These are phyloP conservation scores for Arachnopeziza araneosa DNA, from an alignment of 2,329 filamentous ascomycete species.

Conservation along the genomic window DNA sequence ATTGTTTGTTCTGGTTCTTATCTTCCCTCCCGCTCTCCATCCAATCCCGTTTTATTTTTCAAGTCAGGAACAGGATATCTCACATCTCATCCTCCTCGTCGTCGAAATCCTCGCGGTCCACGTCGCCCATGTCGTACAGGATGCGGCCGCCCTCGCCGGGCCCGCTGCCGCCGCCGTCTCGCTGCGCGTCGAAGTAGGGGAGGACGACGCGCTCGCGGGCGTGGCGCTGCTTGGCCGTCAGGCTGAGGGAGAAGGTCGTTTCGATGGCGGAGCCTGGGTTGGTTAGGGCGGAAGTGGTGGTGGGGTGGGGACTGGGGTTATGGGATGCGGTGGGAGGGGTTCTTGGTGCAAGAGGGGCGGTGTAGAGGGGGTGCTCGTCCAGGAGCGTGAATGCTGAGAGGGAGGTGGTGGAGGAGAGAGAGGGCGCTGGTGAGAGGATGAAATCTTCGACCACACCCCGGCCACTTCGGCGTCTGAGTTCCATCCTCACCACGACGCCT, in stretches of 20 bases:
- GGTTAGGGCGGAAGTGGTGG: too few relatives aligned
- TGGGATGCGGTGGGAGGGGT: background rate
- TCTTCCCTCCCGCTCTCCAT: too few relatives aligned
- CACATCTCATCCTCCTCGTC: conserved; percentile 64
- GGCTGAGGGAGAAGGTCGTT: conserved; percentile 77
- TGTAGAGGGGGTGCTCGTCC: conserved; percentile 71
- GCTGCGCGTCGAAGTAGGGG: conserved; percentile 96
- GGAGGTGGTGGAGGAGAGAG: conserved; percentile 6
- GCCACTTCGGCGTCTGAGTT: conserved; percentile 64
- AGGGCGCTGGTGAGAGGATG: conserved; percentile 40
- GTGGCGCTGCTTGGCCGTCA: conserved; percentile 85
- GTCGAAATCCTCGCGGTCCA: conserved; percentile 96
- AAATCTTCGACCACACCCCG: conserved; percentile 50
- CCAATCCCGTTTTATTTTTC: too few relatives aligned
- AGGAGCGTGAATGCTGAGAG: conserved; percentile 46
- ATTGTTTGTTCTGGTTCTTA: too few relatives aligned
- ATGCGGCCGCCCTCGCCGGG: conserved; percentile 86
- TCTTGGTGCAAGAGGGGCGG: conserved; percentile 21
- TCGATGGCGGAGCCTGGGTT: conserved; percentile 44
- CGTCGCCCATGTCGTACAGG: conserved; percentile 90
- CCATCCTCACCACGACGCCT: conserved; percentile 71
- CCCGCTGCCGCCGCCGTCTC: conserved; percentile 57
- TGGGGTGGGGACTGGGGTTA: background rate
- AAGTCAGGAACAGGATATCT: too few relatives aligned
- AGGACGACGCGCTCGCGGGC: conserved; percentile 86